Base-by-base conservation (phyloP, 2,329 filamentous ascomycete species). In the Podosphaera xanthii region DNA sequence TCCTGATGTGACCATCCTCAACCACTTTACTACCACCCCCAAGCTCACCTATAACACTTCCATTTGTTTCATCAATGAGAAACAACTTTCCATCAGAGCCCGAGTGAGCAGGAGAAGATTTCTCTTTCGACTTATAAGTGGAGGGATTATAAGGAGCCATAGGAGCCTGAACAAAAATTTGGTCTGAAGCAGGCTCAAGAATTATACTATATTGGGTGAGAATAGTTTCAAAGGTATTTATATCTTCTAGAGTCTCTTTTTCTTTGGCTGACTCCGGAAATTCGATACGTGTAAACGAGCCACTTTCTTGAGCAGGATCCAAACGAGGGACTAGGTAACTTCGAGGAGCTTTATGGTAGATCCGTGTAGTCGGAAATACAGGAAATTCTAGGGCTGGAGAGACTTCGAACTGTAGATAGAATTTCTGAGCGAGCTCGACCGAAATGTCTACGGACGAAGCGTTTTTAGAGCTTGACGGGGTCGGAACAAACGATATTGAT, bases 161-260 rank as follows among this genome's bases (percentile, higher is more conserved):
- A 40, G 60, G 62, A 31, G 65, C 60, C 9, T 63, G 62, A 12
- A 64, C 62, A 40, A 61, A 61, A 58, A 62, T 64, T 33, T 68
- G 68, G 5, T 86, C 81, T 48, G 83, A 76, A 8, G 87, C 84
- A 52, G 89, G 82, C 71, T 97, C 91, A 3, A 95, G 79, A 70
- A 98, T 97, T 1, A 91, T 87, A 1, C 91, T 97, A 71, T 91
- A 97, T 72, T 97, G 89, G n/a, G 91, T 91, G 57, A 97, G 77
- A 63, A 97, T 97, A 2, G 91, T 96, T 75, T 97, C 91, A 67
- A 96, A 97, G 0, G 91, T 97, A 69, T 96, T 89, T 49, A 94
- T 77, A 70, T 96, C 91, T 69, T 97, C 90, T 70, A 96, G 89
- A 7, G 86, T 79, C 34, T 86, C 84, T 40, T 79, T 58, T n/a